phyloP scores from a whole-genome alignment of 306 rosid species.

The Cicer yamashitae region DNA sequence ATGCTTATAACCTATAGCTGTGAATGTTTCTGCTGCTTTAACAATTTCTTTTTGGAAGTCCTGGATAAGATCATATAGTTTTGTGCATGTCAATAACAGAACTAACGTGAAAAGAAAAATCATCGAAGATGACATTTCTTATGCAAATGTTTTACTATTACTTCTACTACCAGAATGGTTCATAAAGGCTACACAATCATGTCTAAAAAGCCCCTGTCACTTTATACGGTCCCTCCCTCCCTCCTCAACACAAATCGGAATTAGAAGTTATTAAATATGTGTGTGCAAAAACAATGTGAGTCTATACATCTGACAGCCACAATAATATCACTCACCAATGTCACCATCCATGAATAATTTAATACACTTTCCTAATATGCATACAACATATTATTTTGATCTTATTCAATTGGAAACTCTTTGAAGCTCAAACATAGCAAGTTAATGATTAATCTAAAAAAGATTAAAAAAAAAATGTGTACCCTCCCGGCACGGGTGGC shows the following conservation, averaged over 20 bases:
- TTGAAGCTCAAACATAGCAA: conserved; percentile 31
- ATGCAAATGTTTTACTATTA: background rate
- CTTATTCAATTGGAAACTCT: conserved; percentile 12
- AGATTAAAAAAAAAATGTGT: background rate
- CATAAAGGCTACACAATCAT: conserved; percentile 1
- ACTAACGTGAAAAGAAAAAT: conserved; percentile 31
- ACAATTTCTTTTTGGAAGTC: conserved; percentile 92
- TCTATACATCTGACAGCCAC: conserved; percentile 28
- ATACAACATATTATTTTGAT: conserved; percentile 10
- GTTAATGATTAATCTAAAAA: conserved; percentile 16
- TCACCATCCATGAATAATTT: conserved; percentile 10
- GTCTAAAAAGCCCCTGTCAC: background rate
- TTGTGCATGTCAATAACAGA: conserved; percentile 16
- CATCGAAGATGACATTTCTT: background rate
- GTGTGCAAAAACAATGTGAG: background rate
- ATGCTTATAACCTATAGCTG: conserved; percentile 84
- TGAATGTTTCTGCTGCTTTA: conserved; percentile 84
- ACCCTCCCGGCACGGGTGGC: conserved; percentile 95
- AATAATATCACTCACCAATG: conserved; percentile 22
- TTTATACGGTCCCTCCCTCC: background rate
- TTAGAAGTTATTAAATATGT: background rate
- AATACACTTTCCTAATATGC: conserved; percentile 37
- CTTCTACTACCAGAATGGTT: background rate
- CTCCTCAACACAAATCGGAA: background rate
- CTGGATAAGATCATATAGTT: conserved; percentile 59